phyloP scores from a whole-genome alignment of 208 protist genomes.

The Leishmania tropica region DNA sequence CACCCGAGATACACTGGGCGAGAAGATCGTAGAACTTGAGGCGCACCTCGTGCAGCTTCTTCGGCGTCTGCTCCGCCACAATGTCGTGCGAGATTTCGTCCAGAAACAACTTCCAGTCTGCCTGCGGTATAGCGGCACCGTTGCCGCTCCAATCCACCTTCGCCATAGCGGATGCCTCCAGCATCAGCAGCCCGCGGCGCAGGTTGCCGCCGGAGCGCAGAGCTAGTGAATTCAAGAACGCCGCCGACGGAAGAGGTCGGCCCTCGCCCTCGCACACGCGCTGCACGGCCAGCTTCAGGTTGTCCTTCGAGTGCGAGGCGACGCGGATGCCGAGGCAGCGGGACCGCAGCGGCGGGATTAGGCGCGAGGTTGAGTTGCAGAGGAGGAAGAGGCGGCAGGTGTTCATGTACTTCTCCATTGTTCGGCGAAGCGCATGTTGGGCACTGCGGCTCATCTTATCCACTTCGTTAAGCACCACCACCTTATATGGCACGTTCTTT shows the following conservation, averaged over 20 bases:
- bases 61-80: slow-evolving; percentile 94
- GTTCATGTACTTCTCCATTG: slow-evolving; percentile 99
- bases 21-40: slow-evolving; percentile 98
- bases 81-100: slow-evolving; percentile 92
- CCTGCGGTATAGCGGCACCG: slow-evolving; percentile 68
- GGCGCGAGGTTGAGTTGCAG: slow-evolving; percentile 92
- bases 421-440: slow-evolving; percentile 99
- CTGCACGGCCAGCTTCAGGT: slow-evolving; percentile 83
- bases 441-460: slow-evolving; percentile 96
- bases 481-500: slow-evolving; percentile 83
- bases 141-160: slow-evolving; percentile 86
- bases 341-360: slow-evolving; percentile 98
- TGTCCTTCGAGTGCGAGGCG: slow-evolving; percentile 92
- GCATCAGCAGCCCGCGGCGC: slow-evolving; percentile 95
- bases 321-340: slow-evolving; percentile 98
- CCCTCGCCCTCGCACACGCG: slow-evolving; percentile 77
- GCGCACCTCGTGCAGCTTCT: slow-evolving; percentile 93
- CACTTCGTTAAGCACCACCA: slow-evolving; percentile 98
- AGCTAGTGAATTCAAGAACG: slow-evolving; percentile 77
- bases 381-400: slow-evolving; percentile 98
- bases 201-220: slow-evolving; percentile 94
- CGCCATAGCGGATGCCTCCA: slow-evolving; percentile 94
- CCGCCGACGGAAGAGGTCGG: slow-evolving; percentile 44
- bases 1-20: slow-evolving; percentile 97
- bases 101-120: slow-evolving; percentile 98